These are phyloP conservation scores for Fusarium domesticum DNA, from an alignment of 2,329 filamentous ascomycete species.

Conservation along the genomic window DNA sequence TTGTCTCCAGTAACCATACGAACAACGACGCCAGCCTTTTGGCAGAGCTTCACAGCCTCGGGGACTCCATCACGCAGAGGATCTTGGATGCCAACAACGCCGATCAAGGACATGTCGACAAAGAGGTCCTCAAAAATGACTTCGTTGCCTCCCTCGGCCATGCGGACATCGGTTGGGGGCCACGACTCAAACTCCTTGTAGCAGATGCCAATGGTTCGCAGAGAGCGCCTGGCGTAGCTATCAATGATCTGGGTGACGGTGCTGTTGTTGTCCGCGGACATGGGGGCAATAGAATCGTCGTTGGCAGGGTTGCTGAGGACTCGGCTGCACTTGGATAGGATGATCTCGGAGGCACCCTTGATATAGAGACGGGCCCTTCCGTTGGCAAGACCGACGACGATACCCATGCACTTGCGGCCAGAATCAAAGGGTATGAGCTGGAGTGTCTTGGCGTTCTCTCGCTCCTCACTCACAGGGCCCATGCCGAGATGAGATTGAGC, in stretches of 20 bases:
- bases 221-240: slow-evolving; percentile 72
- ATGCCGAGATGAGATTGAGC: slow-evolving; percentile 65
- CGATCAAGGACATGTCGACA: slow-evolving; percentile 63
- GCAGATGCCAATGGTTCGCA: slow-evolving; percentile 80
- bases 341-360: slow-evolving; percentile 64
- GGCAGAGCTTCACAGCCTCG: slow-evolving; percentile 69
- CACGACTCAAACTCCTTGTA: slow-evolving; percentile 83
- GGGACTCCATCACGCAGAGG: slow-evolving; percentile 72
- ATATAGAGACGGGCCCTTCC: slow-evolving; percentile 56
- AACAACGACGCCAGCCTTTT: slow-evolving; percentile 73
- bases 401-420: slow-evolving; percentile 68
- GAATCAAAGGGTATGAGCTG: slow-evolving; percentile 77
- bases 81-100: slow-evolving; percentile 77
- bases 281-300: slow-evolving; percentile 40
- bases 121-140: slow-evolving; percentile 67
- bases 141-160: slow-evolving; percentile 54
- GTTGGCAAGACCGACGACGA: slow-evolving; percentile 51
- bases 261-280: slow-evolving; percentile 53
- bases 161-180: slow-evolving; percentile 66
- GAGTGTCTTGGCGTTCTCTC: slow-evolving; percentile 55
- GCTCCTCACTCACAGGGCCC: slow-evolving; percentile 61
- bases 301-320: slow-evolving; percentile 49
- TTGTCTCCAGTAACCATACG: slow-evolving; percentile 88
- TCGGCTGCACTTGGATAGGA: slow-evolving; percentile 55
- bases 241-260: slow-evolving; percentile 67